Evolutionary conservation across 495 filamentous ascomycete species (phyloP).

Genomic region (Penicillium bovifimosum): DNA sequence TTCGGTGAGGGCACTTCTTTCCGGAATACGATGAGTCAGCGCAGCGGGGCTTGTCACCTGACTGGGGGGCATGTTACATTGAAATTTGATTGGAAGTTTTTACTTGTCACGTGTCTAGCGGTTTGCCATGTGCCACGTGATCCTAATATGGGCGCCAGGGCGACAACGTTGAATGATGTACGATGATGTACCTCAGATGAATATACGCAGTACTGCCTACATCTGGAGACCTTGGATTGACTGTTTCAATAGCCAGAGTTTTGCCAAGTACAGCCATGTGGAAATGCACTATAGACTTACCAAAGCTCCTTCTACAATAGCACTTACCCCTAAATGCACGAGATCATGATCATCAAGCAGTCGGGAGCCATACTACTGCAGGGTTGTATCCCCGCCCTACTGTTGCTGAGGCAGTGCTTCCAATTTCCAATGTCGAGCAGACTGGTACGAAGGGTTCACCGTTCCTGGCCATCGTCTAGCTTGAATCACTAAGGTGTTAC

Average conservation of each 20-base stretch:
- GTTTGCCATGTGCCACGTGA: background rate
- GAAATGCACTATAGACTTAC: background rate
- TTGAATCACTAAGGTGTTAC: too few species aligned
- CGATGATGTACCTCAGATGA: too few species aligned
- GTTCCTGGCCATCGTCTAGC: background rate
- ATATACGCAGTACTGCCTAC: too few species aligned
- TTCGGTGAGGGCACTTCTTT: slow-evolving; percentile 2
- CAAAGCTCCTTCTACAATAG: background rate
- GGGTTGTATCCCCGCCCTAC: too few species aligned
- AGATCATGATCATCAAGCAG: background rate
- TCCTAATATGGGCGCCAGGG: too few species aligned
- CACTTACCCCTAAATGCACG: background rate
- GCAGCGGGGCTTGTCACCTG: background rate
- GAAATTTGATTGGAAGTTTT: background rate
- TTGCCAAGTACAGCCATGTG: background rate
- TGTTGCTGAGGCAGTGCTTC: background rate
- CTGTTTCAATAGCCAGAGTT: too few species aligned
- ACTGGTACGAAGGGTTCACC: background rate
- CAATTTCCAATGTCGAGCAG: too few species aligned
- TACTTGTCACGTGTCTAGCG: background rate
- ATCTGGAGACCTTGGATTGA: too few species aligned
- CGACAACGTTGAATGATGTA: too few species aligned
- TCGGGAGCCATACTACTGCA: background rate
- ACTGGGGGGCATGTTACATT: too few species aligned
- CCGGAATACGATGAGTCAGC: background rate